A percentile compares a stretch with the other conserved stretches of the same genome.
These are phyloP conservation scores for Saccharomyces mikatae DNA, from an alignment of 805 yeast species.

Conservation along the genomic window DNA sequence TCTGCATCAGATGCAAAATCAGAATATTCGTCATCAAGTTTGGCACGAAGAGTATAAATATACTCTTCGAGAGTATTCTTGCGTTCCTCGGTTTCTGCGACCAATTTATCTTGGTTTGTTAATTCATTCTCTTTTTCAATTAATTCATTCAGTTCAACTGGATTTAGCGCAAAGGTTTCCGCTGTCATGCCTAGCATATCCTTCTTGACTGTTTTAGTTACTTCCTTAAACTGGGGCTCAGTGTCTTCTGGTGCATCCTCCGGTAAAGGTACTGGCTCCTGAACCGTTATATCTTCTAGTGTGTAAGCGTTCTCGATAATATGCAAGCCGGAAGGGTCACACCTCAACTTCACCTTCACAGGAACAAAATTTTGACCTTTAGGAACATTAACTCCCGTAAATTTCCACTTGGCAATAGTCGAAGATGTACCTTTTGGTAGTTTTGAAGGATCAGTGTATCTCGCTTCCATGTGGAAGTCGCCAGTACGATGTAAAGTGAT, in stretches of 20 bases:
- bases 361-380: constrained; percentile 73
- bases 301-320: constrained; percentile 91
- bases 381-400: constrained; percentile 75
- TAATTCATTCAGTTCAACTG: constrained; percentile 45
- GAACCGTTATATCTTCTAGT: constrained; percentile 80
- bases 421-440: constrained; percentile 61
- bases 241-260: constrained; percentile 46
- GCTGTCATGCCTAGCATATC: constrained; percentile 60
- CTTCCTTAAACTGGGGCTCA: constrained; percentile 81
- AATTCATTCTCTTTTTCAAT: constrained; percentile 80
- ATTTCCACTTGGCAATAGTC: constrained; percentile 74
- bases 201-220: constrained; percentile 90
- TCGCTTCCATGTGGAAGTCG: constrained; percentile 81
- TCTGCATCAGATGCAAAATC: constrained; percentile 86
- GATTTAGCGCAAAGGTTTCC: constrained; percentile 55
- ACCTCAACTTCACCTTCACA: constrained; percentile 88
- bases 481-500: constrained; percentile 87
- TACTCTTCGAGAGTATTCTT: constrained; percentile 98
- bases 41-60: constrained; percentile 94
- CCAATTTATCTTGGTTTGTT: constrained; percentile 87
- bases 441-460: constrained; percentile 65
- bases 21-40: constrained; percentile 84
- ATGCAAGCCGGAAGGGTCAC: constrained; percentile 94
- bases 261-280: constrained; percentile 69
- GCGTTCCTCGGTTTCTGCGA: constrained; percentile 97